phyloP scores from a whole-genome alignment of 345 rosid genomes.

The Lumnitzera littorea region DNA sequence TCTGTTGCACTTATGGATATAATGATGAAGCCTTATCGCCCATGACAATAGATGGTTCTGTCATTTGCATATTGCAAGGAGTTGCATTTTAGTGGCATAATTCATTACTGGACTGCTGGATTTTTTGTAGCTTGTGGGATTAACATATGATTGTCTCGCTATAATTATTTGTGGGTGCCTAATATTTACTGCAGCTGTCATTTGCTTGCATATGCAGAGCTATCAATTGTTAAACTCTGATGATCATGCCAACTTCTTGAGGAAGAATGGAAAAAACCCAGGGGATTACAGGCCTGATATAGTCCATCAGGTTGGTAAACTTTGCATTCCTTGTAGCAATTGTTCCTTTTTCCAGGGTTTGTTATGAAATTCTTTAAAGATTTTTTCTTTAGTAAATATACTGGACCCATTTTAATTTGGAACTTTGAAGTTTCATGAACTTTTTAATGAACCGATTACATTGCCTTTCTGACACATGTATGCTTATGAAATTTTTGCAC shows the following conservation, averaged over 20 bases:
- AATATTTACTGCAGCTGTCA: background rate
- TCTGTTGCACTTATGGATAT: no score
- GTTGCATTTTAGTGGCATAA: no score
- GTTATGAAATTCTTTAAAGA: background rate
- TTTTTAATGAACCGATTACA: no score
- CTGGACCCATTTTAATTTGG: no score
- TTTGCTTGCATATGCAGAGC: constrained; percentile 34
- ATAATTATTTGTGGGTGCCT: background rate
- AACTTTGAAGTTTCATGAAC: no score
- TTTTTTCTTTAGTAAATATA: background rate
- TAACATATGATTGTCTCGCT: background rate
- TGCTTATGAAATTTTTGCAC: no score
- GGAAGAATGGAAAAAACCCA: constrained; percentile 61
- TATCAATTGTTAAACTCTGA: constrained; percentile 85
- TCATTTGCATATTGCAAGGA: no score
- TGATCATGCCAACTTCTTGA: constrained; percentile 76
- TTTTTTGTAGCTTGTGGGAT: background rate
- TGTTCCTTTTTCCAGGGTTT: background rate
- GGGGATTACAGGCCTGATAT: constrained; percentile 86
- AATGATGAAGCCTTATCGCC: no score
- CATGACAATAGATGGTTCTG: no score
- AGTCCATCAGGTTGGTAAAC: constrained; percentile 53
- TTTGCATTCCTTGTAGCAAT: background rate
- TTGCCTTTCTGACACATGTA: no score
- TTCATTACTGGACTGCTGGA: no score